Evolutionary conservation across 2,329 filamentous ascomycete genomes (phyloP).

Genomic region (Thielaviopsis populi): DNA sequence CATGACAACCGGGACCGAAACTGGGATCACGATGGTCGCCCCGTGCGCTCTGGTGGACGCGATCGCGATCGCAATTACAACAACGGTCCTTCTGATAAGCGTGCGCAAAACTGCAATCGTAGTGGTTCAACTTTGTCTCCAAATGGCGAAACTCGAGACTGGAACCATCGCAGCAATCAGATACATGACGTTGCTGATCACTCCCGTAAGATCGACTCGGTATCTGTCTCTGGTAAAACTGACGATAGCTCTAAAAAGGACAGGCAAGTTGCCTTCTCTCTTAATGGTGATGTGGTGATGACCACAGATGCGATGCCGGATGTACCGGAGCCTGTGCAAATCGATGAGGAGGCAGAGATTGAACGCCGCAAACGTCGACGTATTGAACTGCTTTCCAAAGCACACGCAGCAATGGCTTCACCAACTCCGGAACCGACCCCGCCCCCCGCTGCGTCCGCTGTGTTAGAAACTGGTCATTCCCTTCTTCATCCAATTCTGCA

Average conservation of each 20-base stretch:
- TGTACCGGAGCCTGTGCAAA: constrained; percentile 34
- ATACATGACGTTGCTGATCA: constrained; percentile 27
- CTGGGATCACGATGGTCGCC: constrained; percentile 26
- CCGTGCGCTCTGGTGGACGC: constrained; percentile 35
- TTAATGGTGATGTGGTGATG: constrained; percentile 11
- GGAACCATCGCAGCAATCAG: constrained; percentile 22
- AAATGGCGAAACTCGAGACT: constrained; percentile 24
- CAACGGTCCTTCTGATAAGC: constrained; percentile 38
- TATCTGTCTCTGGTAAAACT: constrained; percentile 29
- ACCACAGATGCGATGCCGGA: constrained; percentile 2
- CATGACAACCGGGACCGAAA: constrained; percentile 43
- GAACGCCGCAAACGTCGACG: constrained; percentile 72
- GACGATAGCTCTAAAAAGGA: constrained; percentile 26
- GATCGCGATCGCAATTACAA: constrained; percentile 30
- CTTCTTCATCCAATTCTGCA: constrained; percentile 25
- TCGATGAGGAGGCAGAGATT: constrained; percentile 71
- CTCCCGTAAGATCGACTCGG: constrained; percentile 26
- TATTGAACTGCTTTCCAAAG: constrained; percentile 73
- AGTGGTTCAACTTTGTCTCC: constrained; percentile 35
- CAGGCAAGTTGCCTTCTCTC: constrained; percentile 16
- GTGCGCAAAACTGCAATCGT: constrained; percentile 33
- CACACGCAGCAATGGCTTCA: constrained; percentile 57
- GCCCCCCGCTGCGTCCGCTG: constrained; percentile 24
- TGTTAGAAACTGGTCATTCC: not conserved
- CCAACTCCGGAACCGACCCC: constrained; percentile 42